A percentile compares a stretch with the other conserved stretches of the same genome.
Evolutionary conservation across 176 grass and related monocot species (phyloP).

Genomic region (Puccinellia tenuiflora): DNA sequence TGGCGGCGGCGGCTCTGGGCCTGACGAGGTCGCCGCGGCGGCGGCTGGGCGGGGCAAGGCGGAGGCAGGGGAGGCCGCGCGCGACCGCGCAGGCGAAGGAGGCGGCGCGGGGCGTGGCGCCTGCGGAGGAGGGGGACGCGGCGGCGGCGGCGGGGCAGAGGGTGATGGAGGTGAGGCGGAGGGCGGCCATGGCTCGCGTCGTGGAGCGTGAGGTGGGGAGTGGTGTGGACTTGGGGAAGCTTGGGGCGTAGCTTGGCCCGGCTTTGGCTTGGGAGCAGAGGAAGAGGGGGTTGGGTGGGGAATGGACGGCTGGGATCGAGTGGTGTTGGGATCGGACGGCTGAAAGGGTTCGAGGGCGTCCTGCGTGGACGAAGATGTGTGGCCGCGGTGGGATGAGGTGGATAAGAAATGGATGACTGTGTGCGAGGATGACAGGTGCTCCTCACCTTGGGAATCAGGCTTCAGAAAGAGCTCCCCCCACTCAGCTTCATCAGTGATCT

Average conservation of each 20-base stretch:
- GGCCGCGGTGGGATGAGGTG: conserved; percentile 29
- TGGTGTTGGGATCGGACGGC: conserved; percentile 20
- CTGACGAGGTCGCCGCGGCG: conserved; percentile 39
- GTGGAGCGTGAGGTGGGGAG: conserved; percentile 31
- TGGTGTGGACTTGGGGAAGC: not conserved
- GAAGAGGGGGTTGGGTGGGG: conserved; percentile 24
- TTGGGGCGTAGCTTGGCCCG: not conserved
- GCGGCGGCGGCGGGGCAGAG: conserved; percentile 28
- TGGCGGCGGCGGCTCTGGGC: conserved; percentile 15
- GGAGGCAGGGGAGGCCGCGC: conserved; percentile 39
- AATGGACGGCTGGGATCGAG: not conserved
- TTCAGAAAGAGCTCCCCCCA: not conserved
- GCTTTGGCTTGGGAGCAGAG: conserved; percentile 15
- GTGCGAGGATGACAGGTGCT: not conserved
- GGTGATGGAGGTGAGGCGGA: conserved; percentile 42
- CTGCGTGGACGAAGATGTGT: conserved; percentile 25
- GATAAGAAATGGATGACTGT: conserved; percentile 42
- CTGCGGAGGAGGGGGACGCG: conserved; percentile 13
- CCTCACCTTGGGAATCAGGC: not conserved
- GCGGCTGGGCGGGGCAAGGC: conserved; percentile 28
- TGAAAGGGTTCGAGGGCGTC: not conserved
- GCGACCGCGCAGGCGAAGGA: conserved; percentile 19
- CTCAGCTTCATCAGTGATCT: not conserved
- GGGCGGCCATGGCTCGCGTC: conserved; percentile 28
- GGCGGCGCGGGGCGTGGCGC: conserved; percentile 7